Evolutionary conservation across 805 yeast species (phyloP), one percentile per base, ranked within the genome.

Genomic region (Saccharomycopsis fibuligera): DNA sequence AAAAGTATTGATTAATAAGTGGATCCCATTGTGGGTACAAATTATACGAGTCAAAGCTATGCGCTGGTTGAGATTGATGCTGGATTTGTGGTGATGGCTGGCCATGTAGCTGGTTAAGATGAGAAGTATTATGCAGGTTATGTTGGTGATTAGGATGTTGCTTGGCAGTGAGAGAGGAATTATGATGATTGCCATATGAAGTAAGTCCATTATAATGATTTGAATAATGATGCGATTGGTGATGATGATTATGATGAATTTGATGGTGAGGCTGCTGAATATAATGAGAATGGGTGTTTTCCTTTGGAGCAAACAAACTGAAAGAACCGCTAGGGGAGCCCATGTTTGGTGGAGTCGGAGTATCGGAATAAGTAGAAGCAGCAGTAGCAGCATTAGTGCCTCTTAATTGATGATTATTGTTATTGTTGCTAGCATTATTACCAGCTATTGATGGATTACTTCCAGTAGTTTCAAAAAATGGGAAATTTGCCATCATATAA

Each of bases 1-100:
- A 65, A 58, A 76, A 76, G 58, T 80, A 83, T 60, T 84, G 93
- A 60, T 84, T 83, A 25, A 81, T 81, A 2, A 69, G 59, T 24
- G 73, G 67, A 56, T 81, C 86, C 53, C 78, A 78, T 50, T 70
- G 69, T 8, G 81, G 76, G 47, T 62, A 57, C 2, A 54, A 48
- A 4, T 59, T 52, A 41, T 63, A 63, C 14, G 24, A 6, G 24
- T 29, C 38, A 10, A 35, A 40, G 9, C 23, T 14, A 1, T 24
- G 30, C 4, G 44, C 25, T 5, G 8, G 16, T 10, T 14, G 9
- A 25, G 9, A 10, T 10, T 12, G 17, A 5, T 5, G 31, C 40
- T 21, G 12, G 36, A 31, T 17, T 30, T 14, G 19, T 6, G 5
- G 43, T n/a, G 5, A 35, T 4, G 10, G 36, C 12, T 9, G 48